Percentiles rank a stretch among this genome's conserved stretches.
phyloP scores from a whole-genome alignment of 2,329 filamentous ascomycete species.

The Trichoderma endophyticum region DNA sequence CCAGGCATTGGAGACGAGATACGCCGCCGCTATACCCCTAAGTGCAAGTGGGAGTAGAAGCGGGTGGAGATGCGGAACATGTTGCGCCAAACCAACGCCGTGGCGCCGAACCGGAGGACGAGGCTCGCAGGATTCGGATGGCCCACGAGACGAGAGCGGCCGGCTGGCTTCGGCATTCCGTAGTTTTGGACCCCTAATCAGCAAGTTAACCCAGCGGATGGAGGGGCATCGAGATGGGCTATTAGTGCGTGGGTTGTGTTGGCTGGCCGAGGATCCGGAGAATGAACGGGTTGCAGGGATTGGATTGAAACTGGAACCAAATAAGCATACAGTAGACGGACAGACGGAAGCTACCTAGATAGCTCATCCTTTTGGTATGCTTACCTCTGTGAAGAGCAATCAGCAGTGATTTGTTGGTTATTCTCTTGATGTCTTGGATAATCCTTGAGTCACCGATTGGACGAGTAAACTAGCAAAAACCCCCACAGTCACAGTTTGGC shows the following conservation, averaged over 20 bases:
- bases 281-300: not conserved
- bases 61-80: constrained; percentile 10
- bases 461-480: not conserved
- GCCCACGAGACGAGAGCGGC: not conserved
- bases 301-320: not conserved
- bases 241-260: not conserved
- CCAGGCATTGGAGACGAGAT: constrained; percentile 6
- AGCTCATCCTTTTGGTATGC: not conserved
- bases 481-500: not conserved
- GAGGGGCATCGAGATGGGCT: constrained; percentile 2
- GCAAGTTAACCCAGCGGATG: not conserved
- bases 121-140: not conserved
- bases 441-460: not conserved
- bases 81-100: not conserved
- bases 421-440: not conserved
- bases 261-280: not conserved
- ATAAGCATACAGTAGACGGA: not conserved
- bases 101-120: not conserved
- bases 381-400: not conserved
- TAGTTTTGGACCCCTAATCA: not conserved
- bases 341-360: not conserved
- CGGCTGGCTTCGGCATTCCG: constrained; percentile 21
- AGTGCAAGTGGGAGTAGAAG: constrained; percentile 49
- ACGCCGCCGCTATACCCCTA: constrained; percentile 49
- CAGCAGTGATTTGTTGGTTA: not conserved